Evolutionary conservation across 768 basidiomycete species (phyloP).

Genomic region (Chalciporus chontae): DNA sequence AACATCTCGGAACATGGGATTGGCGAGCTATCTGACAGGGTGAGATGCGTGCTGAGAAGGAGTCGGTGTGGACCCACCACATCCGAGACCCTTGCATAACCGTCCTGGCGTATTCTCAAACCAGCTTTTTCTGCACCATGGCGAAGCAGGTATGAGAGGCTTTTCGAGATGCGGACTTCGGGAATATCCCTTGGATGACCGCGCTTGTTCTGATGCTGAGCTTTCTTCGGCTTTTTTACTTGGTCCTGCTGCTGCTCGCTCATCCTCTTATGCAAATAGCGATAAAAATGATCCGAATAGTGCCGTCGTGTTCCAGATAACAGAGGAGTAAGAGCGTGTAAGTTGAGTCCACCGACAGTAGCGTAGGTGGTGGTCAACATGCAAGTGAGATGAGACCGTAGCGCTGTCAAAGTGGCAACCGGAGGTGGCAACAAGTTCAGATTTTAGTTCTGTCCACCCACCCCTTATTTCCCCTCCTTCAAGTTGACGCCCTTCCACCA

Average conservation of each 20-base stretch:
- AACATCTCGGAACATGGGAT: conserved; percentile 63
- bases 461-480: not conserved
- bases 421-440: not conserved
- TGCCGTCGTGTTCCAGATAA: not conserved
- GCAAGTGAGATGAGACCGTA: not conserved
- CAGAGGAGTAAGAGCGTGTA: not conserved
- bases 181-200: conserved; percentile 62
- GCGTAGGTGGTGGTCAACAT: conserved; percentile 11
- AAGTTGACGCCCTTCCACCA: not conserved
- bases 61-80: conserved; percentile 54
- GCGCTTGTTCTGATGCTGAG: conserved; percentile 43
- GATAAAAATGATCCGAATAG: conserved; percentile 3
- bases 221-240: conserved; percentile 11
- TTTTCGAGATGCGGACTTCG: conserved; percentile 76
- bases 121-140: conserved; percentile 82
- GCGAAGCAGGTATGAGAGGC: conserved; percentile 86
- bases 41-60: conserved; percentile 3
- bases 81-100: conserved; percentile 78
- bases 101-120: conserved; percentile 74
- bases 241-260: conserved; percentile 2
- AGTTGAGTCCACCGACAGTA: not conserved
- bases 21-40: conserved; percentile 48
- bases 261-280: conserved; percentile 6
- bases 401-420: no score
- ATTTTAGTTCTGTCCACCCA: no score